Conservation (phyloP, 2,329 filamentous ascomycete species). For the Colletotrichum sansevieriae region DNA sequence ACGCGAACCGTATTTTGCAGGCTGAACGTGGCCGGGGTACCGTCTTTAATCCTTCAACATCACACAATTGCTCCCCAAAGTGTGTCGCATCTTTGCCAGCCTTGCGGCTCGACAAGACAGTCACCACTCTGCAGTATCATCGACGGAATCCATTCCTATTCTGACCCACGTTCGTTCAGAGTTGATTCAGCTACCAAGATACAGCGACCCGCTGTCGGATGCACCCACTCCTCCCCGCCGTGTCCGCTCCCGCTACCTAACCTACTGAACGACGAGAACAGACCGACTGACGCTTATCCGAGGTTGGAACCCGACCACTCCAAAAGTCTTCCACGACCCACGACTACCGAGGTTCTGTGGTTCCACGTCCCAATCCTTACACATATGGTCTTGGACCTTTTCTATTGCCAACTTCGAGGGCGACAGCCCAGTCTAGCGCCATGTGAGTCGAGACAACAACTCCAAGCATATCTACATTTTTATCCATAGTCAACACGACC, state of each 20-base stretch:
- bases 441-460: slow-evolving; percentile 41
- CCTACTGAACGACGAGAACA: slow-evolving; percentile 34
- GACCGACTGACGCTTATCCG: slow-evolving; percentile 37
- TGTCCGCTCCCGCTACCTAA: slow-evolving; percentile 35
- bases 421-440: slow-evolving; percentile 42
- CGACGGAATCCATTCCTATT: neutral
- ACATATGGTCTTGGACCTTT: slow-evolving; percentile 42
- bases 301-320: slow-evolving; percentile 40
- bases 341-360: slow-evolving; percentile 38
- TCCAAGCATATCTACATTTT: slow-evolving; percentile 17
- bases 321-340: slow-evolving; percentile 41
- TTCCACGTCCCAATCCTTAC: slow-evolving; percentile 41
- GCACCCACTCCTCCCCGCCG: slow-evolving; percentile 42
- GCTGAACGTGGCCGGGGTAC: slow-evolving; percentile 38
- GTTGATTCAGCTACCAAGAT: slow-evolving; percentile 19
- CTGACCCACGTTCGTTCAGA: slow-evolving; percentile 19
- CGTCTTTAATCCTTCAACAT: slow-evolving; percentile 44
- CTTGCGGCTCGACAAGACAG: slow-evolving; percentile 14
- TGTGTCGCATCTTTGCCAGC: slow-evolving; percentile 38
- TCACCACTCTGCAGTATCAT: slow-evolving; percentile 3
- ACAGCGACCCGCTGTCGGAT: slow-evolving; percentile 37
- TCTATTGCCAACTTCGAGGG: slow-evolving; percentile 40
- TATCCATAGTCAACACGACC: slow-evolving; percentile 2
- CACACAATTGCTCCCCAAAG: slow-evolving; percentile 37
- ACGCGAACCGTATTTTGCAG: slow-evolving; percentile 43